These are phyloP conservation scores for Castanea mollissima DNA, from an alignment of 306 rosid genomes.

Conservation along the genomic window DNA sequence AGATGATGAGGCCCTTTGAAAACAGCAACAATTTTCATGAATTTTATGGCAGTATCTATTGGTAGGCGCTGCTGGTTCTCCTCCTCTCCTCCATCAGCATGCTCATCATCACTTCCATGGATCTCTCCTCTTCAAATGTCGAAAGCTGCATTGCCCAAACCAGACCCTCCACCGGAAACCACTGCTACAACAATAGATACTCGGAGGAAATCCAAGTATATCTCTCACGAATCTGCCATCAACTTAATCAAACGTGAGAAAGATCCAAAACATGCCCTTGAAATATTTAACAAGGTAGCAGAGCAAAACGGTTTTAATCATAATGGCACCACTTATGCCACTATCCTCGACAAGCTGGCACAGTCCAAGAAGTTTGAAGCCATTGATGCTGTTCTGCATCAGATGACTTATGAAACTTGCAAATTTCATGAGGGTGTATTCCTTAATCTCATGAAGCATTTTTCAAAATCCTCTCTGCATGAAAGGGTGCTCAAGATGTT, in stretches of 20 bases:
- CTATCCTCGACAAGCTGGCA: constrained; percentile 75
- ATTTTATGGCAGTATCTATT: constrained; percentile 18
- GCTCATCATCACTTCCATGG: constrained; percentile 52
- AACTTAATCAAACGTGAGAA: constrained; percentile 67
- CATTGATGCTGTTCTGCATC: constrained; percentile 59
- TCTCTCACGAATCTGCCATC: constrained; percentile 64
- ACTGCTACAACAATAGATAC: constrained; percentile 4
- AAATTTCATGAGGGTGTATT: constrained; percentile 78
- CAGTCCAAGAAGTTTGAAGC: constrained; percentile 63
- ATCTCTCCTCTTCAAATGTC: constrained; percentile 61
- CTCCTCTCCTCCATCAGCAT: constrained; percentile 18
- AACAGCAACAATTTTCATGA: constrained; percentile 37
- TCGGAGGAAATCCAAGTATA: constrained; percentile 42
- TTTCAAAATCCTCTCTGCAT: constrained; percentile 52
- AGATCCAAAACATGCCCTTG: constrained; percentile 78
- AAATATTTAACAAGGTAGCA: constrained; percentile 62
- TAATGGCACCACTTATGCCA: constrained; percentile 64
- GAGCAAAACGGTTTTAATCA: constrained; percentile 83
- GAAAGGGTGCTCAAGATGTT: constrained; percentile 70
- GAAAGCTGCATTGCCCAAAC: constrained; percentile 37
- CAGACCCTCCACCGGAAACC: constrained; percentile 47
- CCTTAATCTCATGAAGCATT: constrained; percentile 78
- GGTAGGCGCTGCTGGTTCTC: constrained; percentile 24
- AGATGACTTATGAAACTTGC: constrained; percentile 80
- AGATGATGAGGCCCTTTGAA: constrained; percentile 20